Percentiles rank a stretch among this genome's conserved stretches.
Conservation (phyloP, 192 early-diverging fungal genomes). For the Coemansia sp. region DNA sequence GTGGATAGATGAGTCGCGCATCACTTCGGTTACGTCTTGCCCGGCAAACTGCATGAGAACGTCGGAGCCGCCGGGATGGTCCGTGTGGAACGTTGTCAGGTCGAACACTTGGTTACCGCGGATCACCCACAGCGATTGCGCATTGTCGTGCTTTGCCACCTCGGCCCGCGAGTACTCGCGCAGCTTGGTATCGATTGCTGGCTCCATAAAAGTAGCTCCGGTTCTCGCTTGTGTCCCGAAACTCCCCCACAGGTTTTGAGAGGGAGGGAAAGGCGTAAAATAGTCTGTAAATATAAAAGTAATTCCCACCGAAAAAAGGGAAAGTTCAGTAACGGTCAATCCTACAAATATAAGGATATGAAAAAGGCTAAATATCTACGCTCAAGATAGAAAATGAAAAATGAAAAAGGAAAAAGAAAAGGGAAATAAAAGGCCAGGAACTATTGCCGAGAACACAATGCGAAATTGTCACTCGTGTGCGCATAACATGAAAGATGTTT, state of each 20-base stretch:
- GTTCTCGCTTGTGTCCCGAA: no score
- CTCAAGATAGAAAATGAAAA: no score
- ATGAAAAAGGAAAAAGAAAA: no score
- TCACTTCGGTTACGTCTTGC: slow-evolving; percentile 71
- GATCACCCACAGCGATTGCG: slow-evolving; percentile 77
- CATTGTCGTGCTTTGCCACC: slow-evolving; percentile 70
- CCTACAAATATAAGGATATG: no score
- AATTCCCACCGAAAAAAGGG: no score
- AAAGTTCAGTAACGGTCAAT: no score
- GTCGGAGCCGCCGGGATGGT: slow-evolving; percentile 94
- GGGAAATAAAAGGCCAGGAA: no score
- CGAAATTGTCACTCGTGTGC: no score
- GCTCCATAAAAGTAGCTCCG: background rate
- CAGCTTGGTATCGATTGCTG: slow-evolving; percentile 21
- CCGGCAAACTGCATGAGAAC: slow-evolving; percentile 85
- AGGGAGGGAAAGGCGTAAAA: background rate
- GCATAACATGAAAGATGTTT: no score
- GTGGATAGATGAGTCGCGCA: slow-evolving; percentile 76
- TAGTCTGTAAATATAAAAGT: no score
- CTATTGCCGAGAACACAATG: no score
- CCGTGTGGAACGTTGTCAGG: slow-evolving; percentile 78
- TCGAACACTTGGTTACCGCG: slow-evolving; percentile 82
- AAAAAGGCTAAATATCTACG: no score
- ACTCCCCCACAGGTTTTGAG: background rate
- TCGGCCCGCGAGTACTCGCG: slow-evolving; percentile 61